Conservation (phyloP, 1,139 yeast genomes). For the Pichia sp. region DNA sequence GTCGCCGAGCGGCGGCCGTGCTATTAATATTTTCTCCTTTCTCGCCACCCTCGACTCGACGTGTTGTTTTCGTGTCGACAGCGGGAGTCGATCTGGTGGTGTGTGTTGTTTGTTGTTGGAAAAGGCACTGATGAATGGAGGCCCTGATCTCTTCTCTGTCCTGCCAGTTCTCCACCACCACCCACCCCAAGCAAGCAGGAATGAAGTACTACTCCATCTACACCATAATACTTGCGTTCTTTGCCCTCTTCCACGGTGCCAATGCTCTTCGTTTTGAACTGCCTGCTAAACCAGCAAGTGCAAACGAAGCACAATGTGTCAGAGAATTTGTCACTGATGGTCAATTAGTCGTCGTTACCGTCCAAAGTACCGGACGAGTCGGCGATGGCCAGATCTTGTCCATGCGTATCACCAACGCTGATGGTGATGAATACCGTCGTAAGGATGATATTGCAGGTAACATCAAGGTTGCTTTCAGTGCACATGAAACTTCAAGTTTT, state of each 20-base stretch:
- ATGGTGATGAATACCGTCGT: constrained; percentile 70
- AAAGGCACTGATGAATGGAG: too few relatives aligned
- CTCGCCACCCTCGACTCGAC: too few relatives aligned
- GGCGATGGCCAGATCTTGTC: constrained; percentile 87
- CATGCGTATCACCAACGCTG: constrained; percentile 58
- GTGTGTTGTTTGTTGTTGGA: not conserved
- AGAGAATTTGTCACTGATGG: constrained; percentile 87
- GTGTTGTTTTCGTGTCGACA: too few relatives aligned
- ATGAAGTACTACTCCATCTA: constrained; percentile 6
- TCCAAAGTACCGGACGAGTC: constrained; percentile 64
- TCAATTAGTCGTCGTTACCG: constrained; percentile 81
- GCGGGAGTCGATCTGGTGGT: not conserved
- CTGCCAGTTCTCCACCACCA: too few relatives aligned
- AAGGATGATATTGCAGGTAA: constrained; percentile 65
- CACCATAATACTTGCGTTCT: not conserved
- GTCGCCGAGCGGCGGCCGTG: too few relatives aligned
- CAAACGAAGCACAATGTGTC: constrained; percentile 58
- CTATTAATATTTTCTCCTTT: too few relatives aligned
- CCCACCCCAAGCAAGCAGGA: too few relatives aligned
- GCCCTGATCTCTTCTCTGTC: too few relatives aligned
- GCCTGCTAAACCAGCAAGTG: constrained; percentile 26
- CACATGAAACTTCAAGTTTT: constrained; percentile 79
- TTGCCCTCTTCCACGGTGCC: constrained; percentile 14
- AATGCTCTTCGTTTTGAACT: constrained; percentile 31
- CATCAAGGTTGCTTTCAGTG: constrained; percentile 75